phyloP scores from a whole-genome alignment of 2,329 filamentous ascomycete species.

The Eurotiales sp. region DNA sequence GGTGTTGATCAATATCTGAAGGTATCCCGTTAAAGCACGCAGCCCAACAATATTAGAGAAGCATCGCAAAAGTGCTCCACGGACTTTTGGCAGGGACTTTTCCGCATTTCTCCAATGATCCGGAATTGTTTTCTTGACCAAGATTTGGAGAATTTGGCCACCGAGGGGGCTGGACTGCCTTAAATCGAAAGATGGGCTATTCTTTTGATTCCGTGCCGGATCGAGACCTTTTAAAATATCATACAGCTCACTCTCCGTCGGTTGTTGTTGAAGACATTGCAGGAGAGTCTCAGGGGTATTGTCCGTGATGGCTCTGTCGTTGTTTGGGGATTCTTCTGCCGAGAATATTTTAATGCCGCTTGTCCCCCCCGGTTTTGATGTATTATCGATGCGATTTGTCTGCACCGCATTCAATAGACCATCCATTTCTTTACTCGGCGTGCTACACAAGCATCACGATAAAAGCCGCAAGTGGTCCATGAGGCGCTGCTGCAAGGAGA shows the following conservation, averaged over 20 bases:
- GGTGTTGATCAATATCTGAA: constrained; percentile 56
- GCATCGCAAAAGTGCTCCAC: constrained; percentile 55
- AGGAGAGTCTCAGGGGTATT: constrained; percentile 23
- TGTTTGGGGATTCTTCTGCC: neutral
- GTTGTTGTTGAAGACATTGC: constrained; percentile 37
- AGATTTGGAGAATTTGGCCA: constrained; percentile 69
- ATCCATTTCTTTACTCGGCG: constrained; percentile 29
- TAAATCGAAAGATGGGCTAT: constrained; percentile 51
- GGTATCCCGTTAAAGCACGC: constrained; percentile 68
- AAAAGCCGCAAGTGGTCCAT: neutral
- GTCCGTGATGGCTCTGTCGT: neutral
- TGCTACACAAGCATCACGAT: neutral
- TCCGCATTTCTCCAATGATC: constrained; percentile 73
- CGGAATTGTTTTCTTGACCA: constrained; percentile 71
- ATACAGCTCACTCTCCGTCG: constrained; percentile 31
- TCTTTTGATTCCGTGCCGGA: constrained; percentile 24
- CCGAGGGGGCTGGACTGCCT: constrained; percentile 61
- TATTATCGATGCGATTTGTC: constrained; percentile 24
- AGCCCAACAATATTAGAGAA: constrained; percentile 72
- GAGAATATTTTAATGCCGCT: neutral
- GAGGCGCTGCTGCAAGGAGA: neutral
- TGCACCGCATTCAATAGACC: constrained; percentile 38
- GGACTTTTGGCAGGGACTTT: constrained; percentile 24
- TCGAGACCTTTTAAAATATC: constrained; percentile 33
- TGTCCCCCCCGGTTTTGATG: constrained; percentile 16